Conservation (phyloP, 1,139 yeast genomes). For the Sugiyamaella pinicola region DNA sequence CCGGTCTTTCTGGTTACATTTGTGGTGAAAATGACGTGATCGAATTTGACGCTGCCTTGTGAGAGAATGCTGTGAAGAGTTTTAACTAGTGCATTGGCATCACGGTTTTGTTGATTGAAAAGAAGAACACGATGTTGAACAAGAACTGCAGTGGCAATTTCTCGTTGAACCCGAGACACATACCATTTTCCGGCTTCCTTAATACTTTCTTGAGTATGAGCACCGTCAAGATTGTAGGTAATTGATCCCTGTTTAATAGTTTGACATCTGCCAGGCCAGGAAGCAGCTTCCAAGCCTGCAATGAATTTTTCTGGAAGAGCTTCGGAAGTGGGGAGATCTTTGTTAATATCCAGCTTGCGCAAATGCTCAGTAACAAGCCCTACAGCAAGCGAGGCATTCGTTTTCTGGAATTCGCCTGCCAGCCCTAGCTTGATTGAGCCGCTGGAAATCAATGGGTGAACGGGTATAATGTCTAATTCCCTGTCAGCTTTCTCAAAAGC, state of each 20-base stretch:
- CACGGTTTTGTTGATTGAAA: conserved; percentile 94
- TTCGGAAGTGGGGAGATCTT: background rate
- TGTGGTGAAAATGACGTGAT: conserved; percentile 82
- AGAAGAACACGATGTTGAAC: conserved; percentile 51
- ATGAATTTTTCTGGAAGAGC: conserved; percentile 59
- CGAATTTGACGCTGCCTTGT: conserved; percentile 49
- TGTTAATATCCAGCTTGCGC: conserved; percentile 46
- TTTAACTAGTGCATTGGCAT: conserved; percentile 65
- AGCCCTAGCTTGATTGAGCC: conserved; percentile 63
- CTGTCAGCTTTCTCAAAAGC: conserved; percentile 62
- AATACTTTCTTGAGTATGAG: conserved; percentile 89
- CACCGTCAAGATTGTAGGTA: conserved; percentile 90
- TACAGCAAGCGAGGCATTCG: conserved; percentile 87
- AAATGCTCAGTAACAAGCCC: conserved; percentile 71
- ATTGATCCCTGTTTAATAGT: conserved; percentile 52
- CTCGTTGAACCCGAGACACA: conserved; percentile 38
- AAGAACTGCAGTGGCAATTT: conserved; percentile 29
- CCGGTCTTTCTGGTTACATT: conserved; percentile 92
- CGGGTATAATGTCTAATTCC: conserved; percentile 53
- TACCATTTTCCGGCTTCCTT: conserved; percentile 83
- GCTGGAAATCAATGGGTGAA: conserved; percentile 42
- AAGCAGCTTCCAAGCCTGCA: conserved; percentile 66
- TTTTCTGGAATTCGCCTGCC: conserved; percentile 80
- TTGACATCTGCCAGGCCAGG: conserved; percentile 97
- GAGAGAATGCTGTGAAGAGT: conserved; percentile 52